A percentile compares a stretch with the other conserved stretches of the same genome.
These are phyloP conservation scores for Pezicula radicicola DNA, from an alignment of 2,329 filamentous ascomycete species.

Conservation along the genomic window DNA sequence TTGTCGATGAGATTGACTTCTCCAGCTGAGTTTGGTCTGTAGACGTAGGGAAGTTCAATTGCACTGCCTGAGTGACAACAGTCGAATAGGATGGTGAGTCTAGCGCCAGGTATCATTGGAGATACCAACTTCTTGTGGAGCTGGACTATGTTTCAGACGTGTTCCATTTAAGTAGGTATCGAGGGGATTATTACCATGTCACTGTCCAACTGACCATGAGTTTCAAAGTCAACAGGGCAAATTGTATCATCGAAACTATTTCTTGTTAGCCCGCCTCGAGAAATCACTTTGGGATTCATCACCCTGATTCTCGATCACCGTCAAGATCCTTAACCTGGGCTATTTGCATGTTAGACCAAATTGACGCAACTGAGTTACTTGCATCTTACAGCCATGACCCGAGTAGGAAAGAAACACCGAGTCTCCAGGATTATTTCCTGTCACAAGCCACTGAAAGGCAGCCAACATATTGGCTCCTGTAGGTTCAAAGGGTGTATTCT, in stretches of 20 bases:
- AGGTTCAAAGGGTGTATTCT: conserved; percentile 32
- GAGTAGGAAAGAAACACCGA: conserved; percentile 56
- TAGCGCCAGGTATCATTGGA: conserved; percentile 74
- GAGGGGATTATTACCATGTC: conserved; percentile 36
- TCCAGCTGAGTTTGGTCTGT: conserved; percentile 25
- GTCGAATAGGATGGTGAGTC: conserved; percentile 67
- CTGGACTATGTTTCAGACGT: neutral
- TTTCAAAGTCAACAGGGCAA: conserved; percentile 47
- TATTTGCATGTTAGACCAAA: neutral
- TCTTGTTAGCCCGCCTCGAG: conserved; percentile 34
- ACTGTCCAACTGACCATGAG: conserved; percentile 49
- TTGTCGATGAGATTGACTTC: neutral
- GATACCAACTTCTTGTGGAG: conserved; percentile 70
- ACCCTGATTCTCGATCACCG: conserved; percentile 33
- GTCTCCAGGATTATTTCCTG: conserved; percentile 42
- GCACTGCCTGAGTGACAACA: conserved; percentile 65
- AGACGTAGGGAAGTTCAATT: conserved; percentile 63
- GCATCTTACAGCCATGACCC: conserved; percentile 46
- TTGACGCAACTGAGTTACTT: neutral
- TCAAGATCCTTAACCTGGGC: conserved; percentile 42
- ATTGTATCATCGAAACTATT: conserved; percentile 32
- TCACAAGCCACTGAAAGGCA: conserved; percentile 56
- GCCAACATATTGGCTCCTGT: conserved; percentile 35
- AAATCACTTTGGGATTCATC: neutral
- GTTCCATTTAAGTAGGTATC: conserved; percentile 14